A percentile compares a stretch with the other conserved stretches of the same genome.
Evolutionary conservation across 1,284 basidiomycete genomes (phyloP).

Genomic region (Malassezia furfur): DNA sequence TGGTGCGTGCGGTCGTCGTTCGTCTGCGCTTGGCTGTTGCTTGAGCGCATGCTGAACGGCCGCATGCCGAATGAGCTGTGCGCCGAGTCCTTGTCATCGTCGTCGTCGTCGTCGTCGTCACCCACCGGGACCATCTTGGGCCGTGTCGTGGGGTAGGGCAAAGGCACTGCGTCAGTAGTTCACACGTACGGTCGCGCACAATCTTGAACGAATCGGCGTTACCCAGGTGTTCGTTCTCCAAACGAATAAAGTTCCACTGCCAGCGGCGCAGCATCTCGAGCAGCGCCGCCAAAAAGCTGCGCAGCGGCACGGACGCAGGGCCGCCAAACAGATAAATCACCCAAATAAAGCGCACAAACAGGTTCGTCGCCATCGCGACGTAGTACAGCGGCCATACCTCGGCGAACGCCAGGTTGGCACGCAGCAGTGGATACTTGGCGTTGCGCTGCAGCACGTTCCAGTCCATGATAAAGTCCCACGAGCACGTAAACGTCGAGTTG

Average conservation of each 20-base stretch:
- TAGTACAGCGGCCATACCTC: constrained; percentile 50
- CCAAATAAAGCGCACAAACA: constrained; percentile 71
- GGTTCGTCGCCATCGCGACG: constrained; percentile 56
- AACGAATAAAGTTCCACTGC: constrained; percentile 78
- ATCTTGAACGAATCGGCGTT: constrained; percentile 40
- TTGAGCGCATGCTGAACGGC: not conserved
- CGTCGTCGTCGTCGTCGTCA: constrained; percentile 8
- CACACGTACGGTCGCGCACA: constrained; percentile 21
- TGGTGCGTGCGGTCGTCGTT: not conserved
- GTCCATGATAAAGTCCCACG: constrained; percentile 62
- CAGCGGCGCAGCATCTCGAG: constrained; percentile 71
- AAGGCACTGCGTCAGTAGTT: constrained; percentile 15
- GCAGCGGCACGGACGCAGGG: constrained; percentile 54
- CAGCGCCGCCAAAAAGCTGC: constrained; percentile 62
- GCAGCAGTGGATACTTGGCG: constrained; percentile 59
- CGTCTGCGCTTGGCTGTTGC: not conserved
- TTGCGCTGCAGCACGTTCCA: constrained; percentile 59
- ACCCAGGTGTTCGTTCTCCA: constrained; percentile 71
- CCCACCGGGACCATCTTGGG: not conserved
- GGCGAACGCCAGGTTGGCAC: constrained; percentile 56
- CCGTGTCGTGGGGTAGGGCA: constrained; percentile 24
- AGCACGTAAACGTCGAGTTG: constrained; percentile 62
- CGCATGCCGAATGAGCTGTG: not conserved
- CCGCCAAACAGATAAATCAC: constrained; percentile 62
- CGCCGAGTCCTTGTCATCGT: not conserved